Base-by-base conservation (phyloP, 2,329 filamentous ascomycete species). In the Fusarium scirpi region DNA sequence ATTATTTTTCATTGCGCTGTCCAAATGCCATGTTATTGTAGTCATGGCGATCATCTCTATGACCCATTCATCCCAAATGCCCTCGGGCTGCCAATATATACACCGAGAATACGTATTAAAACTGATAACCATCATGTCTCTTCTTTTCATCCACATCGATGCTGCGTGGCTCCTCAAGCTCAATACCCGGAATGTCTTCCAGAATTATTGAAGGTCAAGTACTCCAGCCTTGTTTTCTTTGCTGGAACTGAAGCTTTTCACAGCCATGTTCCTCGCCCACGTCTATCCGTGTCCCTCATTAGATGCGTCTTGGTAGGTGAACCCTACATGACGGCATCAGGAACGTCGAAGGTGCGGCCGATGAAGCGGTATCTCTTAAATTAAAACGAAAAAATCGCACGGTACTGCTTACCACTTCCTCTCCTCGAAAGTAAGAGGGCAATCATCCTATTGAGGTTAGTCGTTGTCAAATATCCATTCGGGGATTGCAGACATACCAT, bases 401-500 rank as follows among this genome's bases (percentile, higher is more conserved):
- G 18, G 61, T 47, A 56, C 58, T 27, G 24, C 54, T 76, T 80
- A 85, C 81, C 81, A 85, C 76, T 85, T 82, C 62, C 86, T 82
- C 78, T 85, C 80, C 68, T 83, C 86, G 78, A 96, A 94, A 3
- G 90, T 91, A 75, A 96, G 86, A 59, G 92, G 90, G 82, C 93
- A 96, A 79, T 96, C 91, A 78, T 97, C 93, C 92, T 95, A 70
- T 1, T 29, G 7, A 24, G 46, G 73, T 83, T 67, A 79, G 74
- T 65, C 40, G 52, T 16, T 64, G 59, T 46, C 34, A 25, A n/a
- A 11, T 27, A 11, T 18, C 2, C 41, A 27, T 16, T 10, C n/a
- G 25, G 41, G 22, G 8, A 11, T 10, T 18, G 8, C 27, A 9
- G 54, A 83, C 90, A 81, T 83, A 97, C 94, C 92, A 92, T 92